Base-by-base conservation (phyloP, 2,329 filamentous ascomycete species). In the Aurifilum marmelostoma region DNA sequence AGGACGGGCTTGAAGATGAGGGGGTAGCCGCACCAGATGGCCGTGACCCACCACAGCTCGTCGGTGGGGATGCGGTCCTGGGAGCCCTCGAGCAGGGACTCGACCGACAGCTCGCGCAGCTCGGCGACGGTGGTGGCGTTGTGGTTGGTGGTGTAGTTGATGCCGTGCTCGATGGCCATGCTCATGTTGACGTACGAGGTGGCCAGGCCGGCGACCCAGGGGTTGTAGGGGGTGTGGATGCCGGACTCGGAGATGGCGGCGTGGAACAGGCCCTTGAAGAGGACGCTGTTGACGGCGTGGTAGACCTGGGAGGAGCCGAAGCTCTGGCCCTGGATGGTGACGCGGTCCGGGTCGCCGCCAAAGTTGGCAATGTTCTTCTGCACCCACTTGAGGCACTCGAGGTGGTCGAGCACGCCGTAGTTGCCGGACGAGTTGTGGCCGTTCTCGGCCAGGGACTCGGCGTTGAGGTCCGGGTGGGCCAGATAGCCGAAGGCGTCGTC, bases 181-280 rank as follows among this genome's bases (percentile, higher is more conserved):
- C 71, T 73, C 76, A 77, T 76, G 59, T 74, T 75, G 24, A 74
- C 73, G 64, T 78, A 78, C 1, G 73, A 75, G 29, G 72, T 74
- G 14, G 76, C 76, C 1, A 77, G 73, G n/a, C 73, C 74, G 18
- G 75, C 73, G 9, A 76, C 63, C 34, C 77, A 64, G 6, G 76
- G 71, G 37, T 77, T 75, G 34, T 76, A 74, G 2, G 75, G 75
- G 60, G 75, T 75, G 56, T 76, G 72, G 62, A 77, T 74, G 16
- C 76, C 76, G 34, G 74, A 75, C 67, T 77, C 58, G 1, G 75
- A 75, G 63, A 78, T 77, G 32, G 67, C 76, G 24, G 74, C 76
- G n/a, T 74, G 73, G 72, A 77, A 75, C 50, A 75, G 74, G 1
- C 76, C 76, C 34, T 69, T 74, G 71, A 76, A 76, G 6, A 78